These are phyloP conservation scores for Chrysopogon serrulatus DNA, from an alignment of 176 grass and related monocot species.

Conservation along the genomic window DNA sequence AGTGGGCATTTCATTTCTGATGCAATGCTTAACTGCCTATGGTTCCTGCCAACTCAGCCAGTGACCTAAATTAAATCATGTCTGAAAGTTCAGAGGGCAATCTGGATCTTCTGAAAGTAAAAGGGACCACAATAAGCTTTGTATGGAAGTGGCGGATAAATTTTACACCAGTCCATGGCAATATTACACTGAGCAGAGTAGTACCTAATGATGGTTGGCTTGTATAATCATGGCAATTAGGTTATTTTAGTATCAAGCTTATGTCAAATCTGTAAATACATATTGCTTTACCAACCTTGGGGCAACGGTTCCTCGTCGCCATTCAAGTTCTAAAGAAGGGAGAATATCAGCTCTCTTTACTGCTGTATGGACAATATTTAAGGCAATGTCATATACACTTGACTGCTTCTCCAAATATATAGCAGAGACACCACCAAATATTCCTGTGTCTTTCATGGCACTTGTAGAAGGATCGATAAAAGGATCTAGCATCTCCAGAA, in stretches of 20 bases:
- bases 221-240: not conserved
- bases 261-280: slow-evolving; percentile 31
- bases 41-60: not conserved
- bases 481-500: slow-evolving; percentile 94
- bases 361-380: slow-evolving; percentile 75
- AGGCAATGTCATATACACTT: slow-evolving; percentile 48
- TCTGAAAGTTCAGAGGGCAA: not conserved
- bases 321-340: slow-evolving; percentile 88
- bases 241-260: slow-evolving; percentile 22
- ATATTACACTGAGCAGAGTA: not conserved
- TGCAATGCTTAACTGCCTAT: not conserved
- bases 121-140: not conserved
- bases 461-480: slow-evolving; percentile 68
- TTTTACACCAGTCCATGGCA: not conserved
- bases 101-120: not conserved
- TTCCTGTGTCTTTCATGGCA: slow-evolving; percentile 43
- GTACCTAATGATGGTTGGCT: not conserved
- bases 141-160: not conserved
- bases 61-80: not conserved
- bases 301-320: slow-evolving; percentile 61
- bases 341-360: slow-evolving; percentile 70
- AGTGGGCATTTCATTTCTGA: not conserved
- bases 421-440: slow-evolving; percentile 60
- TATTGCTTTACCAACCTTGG: slow-evolving; percentile 56
- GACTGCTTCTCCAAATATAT: slow-evolving; percentile 65